Evolutionary conservation across 2,329 filamentous ascomycete species (phyloP).

Genomic region (Venturia effusa): DNA sequence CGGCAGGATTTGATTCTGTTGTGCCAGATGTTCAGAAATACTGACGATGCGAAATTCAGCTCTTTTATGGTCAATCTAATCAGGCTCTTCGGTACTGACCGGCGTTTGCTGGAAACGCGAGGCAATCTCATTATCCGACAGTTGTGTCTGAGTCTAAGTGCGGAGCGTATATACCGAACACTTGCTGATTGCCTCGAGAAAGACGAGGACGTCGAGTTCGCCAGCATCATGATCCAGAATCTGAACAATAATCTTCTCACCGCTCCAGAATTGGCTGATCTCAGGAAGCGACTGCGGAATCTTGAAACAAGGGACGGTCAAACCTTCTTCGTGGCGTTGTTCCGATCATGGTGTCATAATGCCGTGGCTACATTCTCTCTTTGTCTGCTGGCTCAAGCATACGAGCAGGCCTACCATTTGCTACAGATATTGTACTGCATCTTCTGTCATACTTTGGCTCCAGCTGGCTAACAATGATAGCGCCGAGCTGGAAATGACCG

Average conservation of each 20-base stretch:
- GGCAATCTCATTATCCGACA: slow-evolving; percentile 96
- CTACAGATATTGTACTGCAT: slow-evolving; percentile 79
- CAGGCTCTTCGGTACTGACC: slow-evolving; percentile 90
- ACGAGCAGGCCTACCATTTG: slow-evolving; percentile 94
- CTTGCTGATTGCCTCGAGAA: slow-evolving; percentile 94
- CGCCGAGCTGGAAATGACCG: slow-evolving; percentile 95
- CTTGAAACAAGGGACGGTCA: slow-evolving; percentile 90
- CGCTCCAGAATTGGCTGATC: slow-evolving; percentile 81
- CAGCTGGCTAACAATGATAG: slow-evolving; percentile 36
- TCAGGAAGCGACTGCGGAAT: slow-evolving; percentile 82
- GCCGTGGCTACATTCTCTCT: slow-evolving; percentile 95
- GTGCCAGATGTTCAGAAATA: slow-evolving; percentile 92
- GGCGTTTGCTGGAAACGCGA: slow-evolving; percentile 78
- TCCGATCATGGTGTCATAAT: slow-evolving; percentile 97
- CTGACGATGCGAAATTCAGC: slow-evolving; percentile 92
- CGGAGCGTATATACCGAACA: slow-evolving; percentile 90
- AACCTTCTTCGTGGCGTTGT: slow-evolving; percentile 86
- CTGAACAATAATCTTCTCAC: slow-evolving; percentile 98
- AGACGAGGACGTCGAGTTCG: slow-evolving; percentile 96
- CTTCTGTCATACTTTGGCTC: slow-evolving; percentile 3
- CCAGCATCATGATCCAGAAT: slow-evolving; percentile 99
- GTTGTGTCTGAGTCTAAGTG: slow-evolving; percentile 81
- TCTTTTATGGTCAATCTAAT: slow-evolving; percentile 97
- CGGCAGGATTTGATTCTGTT: slow-evolving; percentile 87
- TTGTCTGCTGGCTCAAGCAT: slow-evolving; percentile 89